Conservation (phyloP, 2,329 filamentous ascomycete genomes). For the Chaetomiaceae sp. region DNA sequence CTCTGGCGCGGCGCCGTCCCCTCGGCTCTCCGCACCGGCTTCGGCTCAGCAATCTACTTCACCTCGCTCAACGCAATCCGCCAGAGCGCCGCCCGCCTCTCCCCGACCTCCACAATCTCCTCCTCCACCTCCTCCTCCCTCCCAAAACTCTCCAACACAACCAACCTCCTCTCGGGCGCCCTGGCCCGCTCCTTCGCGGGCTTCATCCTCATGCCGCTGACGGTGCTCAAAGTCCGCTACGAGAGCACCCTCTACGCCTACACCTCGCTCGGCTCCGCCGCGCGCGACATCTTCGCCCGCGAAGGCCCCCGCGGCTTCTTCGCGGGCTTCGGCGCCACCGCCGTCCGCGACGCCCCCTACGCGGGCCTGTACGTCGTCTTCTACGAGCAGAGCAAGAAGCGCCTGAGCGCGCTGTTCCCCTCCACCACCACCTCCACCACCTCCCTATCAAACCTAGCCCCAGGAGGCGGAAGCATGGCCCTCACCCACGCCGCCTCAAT, state of each 20-base stretch:
- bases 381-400: slow-evolving; percentile 78
- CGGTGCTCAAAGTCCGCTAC: slow-evolving; percentile 93
- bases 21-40: slow-evolving; percentile 86
- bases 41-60: slow-evolving; percentile 93
- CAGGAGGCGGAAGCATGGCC: slow-evolving; percentile 28
- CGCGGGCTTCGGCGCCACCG: slow-evolving; percentile 87
- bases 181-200: slow-evolving; percentile 80
- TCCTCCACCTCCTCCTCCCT: slow-evolving; percentile 59
- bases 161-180: slow-evolving; percentile 81
- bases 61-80: slow-evolving; percentile 78
- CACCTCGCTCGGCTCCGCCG: slow-evolving; percentile 67
- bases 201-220: slow-evolving; percentile 90
- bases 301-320: slow-evolving; percentile 85
- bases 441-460: too few relatives aligned
- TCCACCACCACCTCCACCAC: background rate
- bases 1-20: slow-evolving; percentile 93
- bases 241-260: slow-evolving; percentile 86
- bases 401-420: slow-evolving; percentile 41
- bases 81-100: slow-evolving; percentile 53
- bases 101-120: slow-evolving; percentile 39
- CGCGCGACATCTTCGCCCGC: slow-evolving; percentile 64
- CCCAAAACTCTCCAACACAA: slow-evolving; percentile 75
- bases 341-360: slow-evolving; percentile 91
- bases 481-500: slow-evolving; percentile 56
- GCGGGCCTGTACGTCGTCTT: slow-evolving; percentile 91